Percentiles rank a stretch among this genome's conserved stretches.
phyloP scores from a whole-genome alignment of 2,329 filamentous ascomycete species.

The Tolypocladium amazonense region DNA sequence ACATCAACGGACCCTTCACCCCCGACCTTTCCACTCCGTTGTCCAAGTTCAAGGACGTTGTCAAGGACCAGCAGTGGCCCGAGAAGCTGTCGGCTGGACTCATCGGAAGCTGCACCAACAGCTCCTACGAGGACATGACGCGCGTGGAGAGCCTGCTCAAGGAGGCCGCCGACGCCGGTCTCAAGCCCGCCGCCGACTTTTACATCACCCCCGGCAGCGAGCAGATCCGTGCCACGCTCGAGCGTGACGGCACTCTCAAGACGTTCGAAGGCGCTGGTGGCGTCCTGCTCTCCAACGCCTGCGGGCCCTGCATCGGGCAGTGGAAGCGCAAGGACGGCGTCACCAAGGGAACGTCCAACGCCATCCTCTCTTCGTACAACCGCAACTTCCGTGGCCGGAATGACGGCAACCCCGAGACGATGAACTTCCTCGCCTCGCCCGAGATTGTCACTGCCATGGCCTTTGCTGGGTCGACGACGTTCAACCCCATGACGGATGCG shows the following conservation, averaged over 20 bases:
- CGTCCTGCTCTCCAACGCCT: constrained; percentile 86
- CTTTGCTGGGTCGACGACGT: constrained; percentile 84
- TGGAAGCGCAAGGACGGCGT: constrained; percentile 89
- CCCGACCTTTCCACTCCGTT: constrained; percentile 90
- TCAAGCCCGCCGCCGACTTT: constrained; percentile 83
- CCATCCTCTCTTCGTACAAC: constrained; percentile 96
- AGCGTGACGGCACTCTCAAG: constrained; percentile 75
- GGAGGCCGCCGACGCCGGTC: constrained; percentile 78
- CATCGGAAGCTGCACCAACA: constrained; percentile 98
- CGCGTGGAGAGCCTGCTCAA: constrained; percentile 87
- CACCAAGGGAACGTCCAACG: constrained; percentile 76
- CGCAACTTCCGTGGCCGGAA: constrained; percentile 96
- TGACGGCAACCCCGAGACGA: constrained; percentile 90
- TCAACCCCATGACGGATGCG: constrained; percentile 88
- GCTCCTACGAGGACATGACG: constrained; percentile 98
- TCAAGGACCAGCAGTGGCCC: constrained; percentile 81
- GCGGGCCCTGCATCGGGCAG: constrained; percentile 86
- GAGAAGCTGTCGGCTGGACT: constrained; percentile 83
- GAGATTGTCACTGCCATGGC: constrained; percentile 95
- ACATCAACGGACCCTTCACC: constrained; percentile 95
- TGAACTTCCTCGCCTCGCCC: constrained; percentile 97
- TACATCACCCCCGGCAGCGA: constrained; percentile 96
- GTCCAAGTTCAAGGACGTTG: constrained; percentile 77
- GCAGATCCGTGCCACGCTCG: constrained; percentile 89
- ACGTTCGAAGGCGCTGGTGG: constrained; percentile 83